Conservation (phyloP, 2,329 filamentous ascomycete species). For the Colletotrichum ledebouriae region DNA sequence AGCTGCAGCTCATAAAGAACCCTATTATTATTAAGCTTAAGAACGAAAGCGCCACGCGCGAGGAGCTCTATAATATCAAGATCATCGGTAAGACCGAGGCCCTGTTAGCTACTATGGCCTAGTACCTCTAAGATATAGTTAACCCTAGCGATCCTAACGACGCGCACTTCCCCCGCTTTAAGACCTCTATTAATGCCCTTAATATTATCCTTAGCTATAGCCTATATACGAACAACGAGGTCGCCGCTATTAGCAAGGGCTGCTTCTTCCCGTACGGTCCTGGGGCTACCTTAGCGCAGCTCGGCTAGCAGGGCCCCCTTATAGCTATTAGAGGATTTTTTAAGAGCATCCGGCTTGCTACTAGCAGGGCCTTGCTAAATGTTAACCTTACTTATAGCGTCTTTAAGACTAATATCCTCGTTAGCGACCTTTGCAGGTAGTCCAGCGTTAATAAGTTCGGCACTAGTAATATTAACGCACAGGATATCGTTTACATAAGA, state of each 20-base stretch:
- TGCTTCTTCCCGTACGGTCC: conserved; percentile 62
- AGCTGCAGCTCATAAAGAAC: conserved; percentile 52
- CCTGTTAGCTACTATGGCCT: no score
- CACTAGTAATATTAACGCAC: not conserved
- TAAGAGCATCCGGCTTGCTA: no score
- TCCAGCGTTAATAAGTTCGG: conserved; percentile 21
- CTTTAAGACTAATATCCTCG: conserved; percentile 58
- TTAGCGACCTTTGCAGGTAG: conserved; percentile 46
- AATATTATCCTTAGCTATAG: conserved; percentile 63
- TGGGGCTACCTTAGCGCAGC: conserved; percentile 44
- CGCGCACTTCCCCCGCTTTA: conserved; percentile 61
- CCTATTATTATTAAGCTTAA: conserved; percentile 53
- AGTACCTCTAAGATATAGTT: no score
- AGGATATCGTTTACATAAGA: not conserved
- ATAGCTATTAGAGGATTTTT: conserved; percentile 65
- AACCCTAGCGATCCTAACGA: conserved; percentile 50
- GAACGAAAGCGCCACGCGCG: conserved; percentile 48
- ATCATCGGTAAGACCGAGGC: conserved; percentile 62
- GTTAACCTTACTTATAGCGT: conserved; percentile 48
- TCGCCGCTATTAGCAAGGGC: conserved; percentile 59
- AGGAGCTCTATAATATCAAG: conserved; percentile 55
- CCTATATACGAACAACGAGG: conserved; percentile 52
- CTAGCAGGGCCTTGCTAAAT: no score
- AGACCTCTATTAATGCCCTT: conserved; percentile 63
- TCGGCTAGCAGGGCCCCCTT: conserved; percentile 51